These are phyloP conservation scores for Colletotrichum sublineola DNA, from an alignment of 2,329 filamentous ascomycete species.

Conservation along the genomic window DNA sequence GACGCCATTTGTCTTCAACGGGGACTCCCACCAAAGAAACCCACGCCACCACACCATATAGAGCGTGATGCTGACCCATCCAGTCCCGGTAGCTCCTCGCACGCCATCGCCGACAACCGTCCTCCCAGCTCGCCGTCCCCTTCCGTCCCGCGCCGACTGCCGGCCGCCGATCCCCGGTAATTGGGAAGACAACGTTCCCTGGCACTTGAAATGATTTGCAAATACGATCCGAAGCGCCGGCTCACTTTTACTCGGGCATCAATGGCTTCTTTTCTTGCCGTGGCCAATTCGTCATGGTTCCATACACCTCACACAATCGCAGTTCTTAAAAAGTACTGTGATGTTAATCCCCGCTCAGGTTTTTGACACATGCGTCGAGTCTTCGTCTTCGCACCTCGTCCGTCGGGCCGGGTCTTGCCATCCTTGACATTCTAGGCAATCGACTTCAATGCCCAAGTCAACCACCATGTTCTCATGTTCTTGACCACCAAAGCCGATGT, in stretches of 20 bases:
- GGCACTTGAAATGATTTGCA: background rate
- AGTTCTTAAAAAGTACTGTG: background rate
- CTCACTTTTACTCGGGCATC: no score
- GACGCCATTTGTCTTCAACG: background rate
- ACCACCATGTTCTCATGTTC: background rate
- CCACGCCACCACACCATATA: constrained; percentile 19
- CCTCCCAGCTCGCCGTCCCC: constrained; percentile 17
- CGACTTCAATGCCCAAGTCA: background rate
- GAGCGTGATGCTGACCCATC: constrained; percentile 3
- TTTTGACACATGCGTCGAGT: background rate
- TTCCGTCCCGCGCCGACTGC: constrained; percentile 38
- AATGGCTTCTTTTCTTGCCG: background rate
- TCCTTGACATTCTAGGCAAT: background rate
- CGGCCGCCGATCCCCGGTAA: constrained; percentile 17
- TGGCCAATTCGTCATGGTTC: background rate
- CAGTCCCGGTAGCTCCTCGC: constrained; percentile 22
- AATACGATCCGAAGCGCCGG: no score
- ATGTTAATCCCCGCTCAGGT: background rate
- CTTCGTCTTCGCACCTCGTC: background rate
- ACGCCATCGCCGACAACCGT: constrained; percentile 42
- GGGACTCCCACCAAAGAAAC: background rate
- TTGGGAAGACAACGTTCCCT: background rate
- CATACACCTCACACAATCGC: background rate
- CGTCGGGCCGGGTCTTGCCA: no score
- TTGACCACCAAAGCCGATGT: background rate